phyloP scores from a whole-genome alignment of 2,329 filamentous ascomycete species.

The Sordariomycetes sp. region DNA sequence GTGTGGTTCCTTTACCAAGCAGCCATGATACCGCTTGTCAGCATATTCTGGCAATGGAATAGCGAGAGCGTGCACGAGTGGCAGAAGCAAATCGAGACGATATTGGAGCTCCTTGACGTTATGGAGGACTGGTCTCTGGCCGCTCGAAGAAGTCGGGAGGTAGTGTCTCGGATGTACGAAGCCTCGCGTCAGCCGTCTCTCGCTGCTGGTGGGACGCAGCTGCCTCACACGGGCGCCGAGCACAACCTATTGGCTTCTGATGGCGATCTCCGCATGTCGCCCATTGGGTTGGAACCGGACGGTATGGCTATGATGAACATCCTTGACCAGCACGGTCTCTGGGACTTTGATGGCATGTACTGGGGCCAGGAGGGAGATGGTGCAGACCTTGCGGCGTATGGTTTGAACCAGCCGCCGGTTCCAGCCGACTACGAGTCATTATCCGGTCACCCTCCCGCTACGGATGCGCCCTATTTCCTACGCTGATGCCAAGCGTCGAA shows the following conservation, averaged over 20 bases:
- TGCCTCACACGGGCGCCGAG: conserved; percentile 19
- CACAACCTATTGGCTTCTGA: conserved; percentile 24
- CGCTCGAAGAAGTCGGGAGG: conserved; percentile 51
- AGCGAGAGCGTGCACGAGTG: conserved; percentile 37
- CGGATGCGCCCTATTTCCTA: not conserved
- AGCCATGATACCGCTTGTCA: conserved; percentile 67
- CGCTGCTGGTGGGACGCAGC: conserved; percentile 16
- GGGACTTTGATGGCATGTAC: conserved; percentile 46
- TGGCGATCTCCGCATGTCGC: conserved; percentile 36
- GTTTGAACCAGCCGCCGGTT: not conserved
- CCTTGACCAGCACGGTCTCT: conserved; percentile 41
- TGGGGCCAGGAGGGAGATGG: conserved; percentile 25
- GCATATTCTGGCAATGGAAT: conserved; percentile 57
- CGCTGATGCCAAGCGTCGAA: not conserved
- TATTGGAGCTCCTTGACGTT: conserved; percentile 49
- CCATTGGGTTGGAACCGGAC: conserved; percentile 39
- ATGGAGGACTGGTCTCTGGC: conserved; percentile 57
- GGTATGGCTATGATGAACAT: conserved; percentile 40
- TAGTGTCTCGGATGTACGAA: conserved; percentile 54
- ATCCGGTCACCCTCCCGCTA: not conserved
- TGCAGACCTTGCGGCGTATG: not conserved
- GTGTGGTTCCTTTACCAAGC: conserved; percentile 78
- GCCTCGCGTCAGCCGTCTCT: conserved; percentile 31
- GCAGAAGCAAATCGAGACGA: conserved; percentile 46
- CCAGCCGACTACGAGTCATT: not conserved